Base-by-base conservation (phyloP, 2,329 filamentous ascomycete species). In the Cytospora piceae region DNA sequence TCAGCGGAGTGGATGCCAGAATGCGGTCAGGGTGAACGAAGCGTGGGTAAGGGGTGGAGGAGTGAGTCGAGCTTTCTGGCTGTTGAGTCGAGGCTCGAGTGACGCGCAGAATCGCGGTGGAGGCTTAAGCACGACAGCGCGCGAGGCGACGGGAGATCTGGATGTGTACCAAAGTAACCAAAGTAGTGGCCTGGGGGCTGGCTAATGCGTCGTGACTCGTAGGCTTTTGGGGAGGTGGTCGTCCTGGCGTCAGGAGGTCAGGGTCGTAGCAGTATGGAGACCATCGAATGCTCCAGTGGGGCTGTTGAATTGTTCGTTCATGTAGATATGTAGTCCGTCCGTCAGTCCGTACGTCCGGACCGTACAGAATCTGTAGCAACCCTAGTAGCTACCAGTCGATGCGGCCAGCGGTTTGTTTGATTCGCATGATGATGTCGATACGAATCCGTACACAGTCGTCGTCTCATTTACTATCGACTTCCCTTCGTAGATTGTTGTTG, bases 1-100 rank as follows among this genome's bases (percentile, higher is more conserved):
- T 51, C 58, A 53, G 56, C 59, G 46, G 54, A 24, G 66, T 67
- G 66, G 66, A 57, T 63, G 42, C 59, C 24, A 60, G 54, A 51
- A 64, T 68, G 61, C 67, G 64, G 64, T 66, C 61, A 66, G 54
- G 57, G 67, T 34, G 63, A 55, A 46, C 37, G 27, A 57, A 54
- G 34, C 63, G 61, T 66, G 64, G 56, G 66, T 60, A 63, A 63
- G 57, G 65, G 58, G 60, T 63, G 60, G 64, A 59, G 22, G 46
- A 39, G 49, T 58, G 39, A 31, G 54, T 42, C 32, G 37, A 32
- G 34, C 34, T 37, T 46, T 46, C 42, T 20, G n/a, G 42, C 42
- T 46, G 20, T n/a, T n/a, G 42, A n/a, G 17, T 46, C 32, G n/a
- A 42, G n/a, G 52, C 53, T 46, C 53, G 31, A 61, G 59, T 67